Conservation (phyloP, 352 stramenopile genomes). For the Phytophthora melonis region DNA sequence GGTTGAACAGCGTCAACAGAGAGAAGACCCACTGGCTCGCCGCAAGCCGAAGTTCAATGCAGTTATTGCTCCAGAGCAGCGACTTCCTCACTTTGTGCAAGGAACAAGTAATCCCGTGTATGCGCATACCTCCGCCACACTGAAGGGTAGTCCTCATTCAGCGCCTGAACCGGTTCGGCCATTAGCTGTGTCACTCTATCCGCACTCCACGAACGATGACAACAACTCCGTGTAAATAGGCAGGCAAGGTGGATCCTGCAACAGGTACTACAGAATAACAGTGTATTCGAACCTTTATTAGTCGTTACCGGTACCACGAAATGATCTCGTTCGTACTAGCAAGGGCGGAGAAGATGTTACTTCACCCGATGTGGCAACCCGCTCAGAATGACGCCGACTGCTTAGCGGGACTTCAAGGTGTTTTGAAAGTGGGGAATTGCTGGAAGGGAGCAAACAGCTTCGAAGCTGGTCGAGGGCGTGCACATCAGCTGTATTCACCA, state of each 20-base stretch:
- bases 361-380: slow-evolving; percentile 4
- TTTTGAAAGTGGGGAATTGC: slow-evolving; percentile 62
- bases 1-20: slow-evolving; percentile 59
- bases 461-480: slow-evolving; percentile 58
- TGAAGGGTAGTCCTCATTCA: slow-evolving; percentile 1
- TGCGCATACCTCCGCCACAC: slow-evolving; percentile 27
- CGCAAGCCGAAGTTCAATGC: slow-evolving; percentile 6
- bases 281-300: slow-evolving; percentile 7
- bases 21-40: slow-evolving; percentile 49
- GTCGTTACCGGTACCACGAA: slow-evolving; percentile 58
- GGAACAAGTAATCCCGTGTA: slow-evolving; percentile 52
- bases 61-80: slow-evolving; percentile 35
- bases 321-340: slow-evolving; percentile 23
- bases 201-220: neutral
- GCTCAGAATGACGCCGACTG: slow-evolving; percentile 35
- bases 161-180: neutral
- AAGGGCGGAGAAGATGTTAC: neutral
- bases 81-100: slow-evolving; percentile 62
- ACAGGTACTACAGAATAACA: neutral
- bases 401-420: slow-evolving; percentile 48
- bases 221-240: slow-evolving; percentile 4
- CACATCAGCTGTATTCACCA: slow-evolving; percentile 40
- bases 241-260: neutral
- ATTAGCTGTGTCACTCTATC: slow-evolving; percentile 18
- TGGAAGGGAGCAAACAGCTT: slow-evolving; percentile 59